Evolutionary conservation across 1,284 basidiomycete species (phyloP), one percentile per base, ranked within the genome.

Genomic region (Wolfiporia cocos): DNA sequence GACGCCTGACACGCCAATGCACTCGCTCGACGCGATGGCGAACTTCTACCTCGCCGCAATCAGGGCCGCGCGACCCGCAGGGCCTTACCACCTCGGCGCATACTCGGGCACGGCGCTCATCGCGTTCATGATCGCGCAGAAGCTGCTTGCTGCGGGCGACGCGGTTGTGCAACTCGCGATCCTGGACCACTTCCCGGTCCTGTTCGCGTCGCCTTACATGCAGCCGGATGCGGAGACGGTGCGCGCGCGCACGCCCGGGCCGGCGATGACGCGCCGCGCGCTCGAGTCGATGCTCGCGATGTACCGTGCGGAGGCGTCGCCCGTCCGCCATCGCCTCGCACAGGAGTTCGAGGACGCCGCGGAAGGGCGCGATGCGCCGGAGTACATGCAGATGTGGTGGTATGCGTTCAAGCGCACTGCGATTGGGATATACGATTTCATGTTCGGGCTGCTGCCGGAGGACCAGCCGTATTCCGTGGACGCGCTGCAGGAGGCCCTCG

Each of bases 351-450:
- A 41, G 19, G 23, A 41, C 14, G 24, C 33, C 15, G 22, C 34
- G 7, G n/a, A 28, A 5, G 40, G 40, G 17, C 5, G 3, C 2
- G 15, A n/a, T 2, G 22, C 19, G 19, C 15, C 40, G 4, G 17
- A 24, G 5, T 12, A n/a, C 3, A 26, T 17, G 4, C n/a, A 11
- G 33, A 3, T 26, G 3, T 30, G 39, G 12, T 35, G 24, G 23
- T 4, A 6, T 4, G 20, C 22, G 3, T 41, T 41, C 17, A n/a
- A 10, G 3, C 18, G 24, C 15, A 28, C 35, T 7, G 34, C 22
- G n/a, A 41, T 14, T n/a, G 40, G 40, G 2, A 36, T 24, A 5
- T 41, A 41, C 19, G 40, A 41, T 32, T 41, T 41, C 40, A 35
- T 41, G n/a, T 36, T 41, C 18, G 33, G 35, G 22, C 40, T 41